Conservation (phyloP, 163 green algal genomes). For the Scenedesmus sp. region DNA sequence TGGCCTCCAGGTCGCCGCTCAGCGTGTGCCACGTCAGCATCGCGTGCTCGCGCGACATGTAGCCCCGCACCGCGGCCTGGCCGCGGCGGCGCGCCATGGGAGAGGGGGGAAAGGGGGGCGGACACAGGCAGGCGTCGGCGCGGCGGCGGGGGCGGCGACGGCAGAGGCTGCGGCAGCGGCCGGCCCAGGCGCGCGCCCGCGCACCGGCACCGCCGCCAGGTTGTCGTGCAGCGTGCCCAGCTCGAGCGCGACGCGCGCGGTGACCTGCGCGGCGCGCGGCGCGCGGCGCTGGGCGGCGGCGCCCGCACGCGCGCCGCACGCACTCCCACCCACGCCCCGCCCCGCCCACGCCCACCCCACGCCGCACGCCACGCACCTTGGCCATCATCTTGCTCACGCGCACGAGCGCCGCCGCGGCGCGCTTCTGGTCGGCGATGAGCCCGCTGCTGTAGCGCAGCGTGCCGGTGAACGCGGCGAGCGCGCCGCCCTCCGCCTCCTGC, state of each 20-base stretch:
- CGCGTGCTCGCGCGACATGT: constrained; percentile 65
- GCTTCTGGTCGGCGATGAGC: constrained; percentile 50
- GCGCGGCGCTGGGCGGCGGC: too few species aligned
- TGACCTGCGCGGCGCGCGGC: constrained; percentile 50
- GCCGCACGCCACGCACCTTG: constrained; percentile 19
- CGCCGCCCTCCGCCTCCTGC: constrained; percentile 52
- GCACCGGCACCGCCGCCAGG: constrained; percentile 69
- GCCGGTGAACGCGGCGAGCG: constrained; percentile 43
- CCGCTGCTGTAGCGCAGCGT: constrained; percentile 49
- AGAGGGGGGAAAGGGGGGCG: too few species aligned
- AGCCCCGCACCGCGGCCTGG: constrained; percentile 62
- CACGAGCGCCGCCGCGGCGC: constrained; percentile 47
- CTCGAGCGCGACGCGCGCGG: constrained; percentile 58
- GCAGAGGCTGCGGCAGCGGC: too few species aligned
- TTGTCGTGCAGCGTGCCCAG: constrained; percentile 70
- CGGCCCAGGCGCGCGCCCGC: too few species aligned
- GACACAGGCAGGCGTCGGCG: too few species aligned
- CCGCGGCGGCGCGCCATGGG: too few species aligned
- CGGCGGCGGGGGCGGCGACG: too few species aligned
- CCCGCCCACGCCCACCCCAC: too few species aligned
- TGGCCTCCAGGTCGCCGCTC: constrained; percentile 54
- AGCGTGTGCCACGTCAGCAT: constrained; percentile 68
- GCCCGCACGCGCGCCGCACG: neutral
- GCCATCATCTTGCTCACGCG: constrained; percentile 48
- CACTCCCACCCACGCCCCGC: too few species aligned